Conservation (phyloP, 2,329 filamentous ascomycete species). For the Cercospora nicotianae region DNA sequence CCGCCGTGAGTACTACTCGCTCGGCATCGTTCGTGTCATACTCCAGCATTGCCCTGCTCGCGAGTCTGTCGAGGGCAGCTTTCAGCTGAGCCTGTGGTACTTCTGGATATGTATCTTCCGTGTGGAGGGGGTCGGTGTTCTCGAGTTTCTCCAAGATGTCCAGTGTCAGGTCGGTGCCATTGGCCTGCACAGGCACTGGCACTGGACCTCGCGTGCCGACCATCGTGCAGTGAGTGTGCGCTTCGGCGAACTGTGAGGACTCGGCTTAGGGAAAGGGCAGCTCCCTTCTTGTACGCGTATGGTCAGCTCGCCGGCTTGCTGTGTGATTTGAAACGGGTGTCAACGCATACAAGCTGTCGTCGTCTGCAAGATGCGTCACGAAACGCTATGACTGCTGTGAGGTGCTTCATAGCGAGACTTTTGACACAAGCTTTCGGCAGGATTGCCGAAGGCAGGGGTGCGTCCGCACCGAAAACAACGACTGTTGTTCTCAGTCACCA, state of each 20-base stretch:
- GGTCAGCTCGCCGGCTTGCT: conserved; percentile 41
- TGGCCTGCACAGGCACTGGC: conserved; percentile 42
- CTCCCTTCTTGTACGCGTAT: neutral
- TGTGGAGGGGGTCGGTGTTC: conserved; percentile 39
- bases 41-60: conserved; percentile 79
- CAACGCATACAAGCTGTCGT: neutral
- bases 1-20: conserved; percentile 71
- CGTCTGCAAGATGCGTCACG: conserved; percentile 4
- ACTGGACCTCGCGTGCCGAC: conserved; percentile 46
- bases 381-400: conserved; percentile 10
- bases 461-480: conserved; percentile 30
- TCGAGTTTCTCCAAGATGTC: conserved; percentile 73
- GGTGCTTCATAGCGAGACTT: conserved; percentile 3
- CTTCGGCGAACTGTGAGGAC: neutral
- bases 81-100: conserved; percentile 61
- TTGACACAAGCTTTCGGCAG: conserved; percentile 12
- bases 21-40: conserved; percentile 84
- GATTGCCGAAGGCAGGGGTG: conserved; percentile 10
- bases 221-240: conserved; percentile 16
- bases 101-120: conserved; percentile 37
- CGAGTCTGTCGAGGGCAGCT: conserved; percentile 81
- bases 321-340: neutral
- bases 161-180: conserved; percentile 62
- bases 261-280: neutral
- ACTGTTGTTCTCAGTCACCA: conserved; percentile 24